Evolutionary conservation across 139 green algal species (phyloP).

Genomic region (Tetradesmus obliquus): DNA sequence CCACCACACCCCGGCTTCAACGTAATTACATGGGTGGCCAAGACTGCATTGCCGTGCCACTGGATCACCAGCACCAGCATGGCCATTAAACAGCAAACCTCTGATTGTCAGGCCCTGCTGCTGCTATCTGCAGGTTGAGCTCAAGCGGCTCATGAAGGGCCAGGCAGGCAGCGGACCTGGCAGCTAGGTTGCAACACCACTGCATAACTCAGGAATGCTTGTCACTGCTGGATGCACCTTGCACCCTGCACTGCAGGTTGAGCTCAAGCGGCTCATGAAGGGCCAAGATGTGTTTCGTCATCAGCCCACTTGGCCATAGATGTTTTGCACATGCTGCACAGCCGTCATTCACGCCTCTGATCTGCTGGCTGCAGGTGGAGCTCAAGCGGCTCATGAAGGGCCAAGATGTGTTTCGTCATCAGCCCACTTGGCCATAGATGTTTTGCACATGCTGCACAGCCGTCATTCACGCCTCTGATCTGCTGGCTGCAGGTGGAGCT

Average conservation of each 20-base stretch:
- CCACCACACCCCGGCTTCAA: too few species aligned
- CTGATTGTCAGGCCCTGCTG: too few species aligned
- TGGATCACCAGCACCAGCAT: too few species aligned
- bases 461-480: background rate
- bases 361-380: too few species aligned
- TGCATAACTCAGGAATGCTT: too few species aligned
- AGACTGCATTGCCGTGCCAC: too few species aligned
- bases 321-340: background rate
- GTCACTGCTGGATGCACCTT: background rate
- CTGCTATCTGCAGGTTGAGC: background rate
- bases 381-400: background rate
- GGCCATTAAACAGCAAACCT: too few species aligned
- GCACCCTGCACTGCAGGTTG: background rate
- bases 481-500: too few species aligned
- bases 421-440: background rate
- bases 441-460: background rate
- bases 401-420: background rate
- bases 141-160: conserved; percentile 22
- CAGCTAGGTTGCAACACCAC: too few species aligned
- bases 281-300: background rate
- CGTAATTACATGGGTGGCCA: too few species aligned
- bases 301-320: background rate
- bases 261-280: background rate
- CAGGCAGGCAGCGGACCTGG: background rate
- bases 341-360: background rate